Evolutionary conservation across 176 grass and related monocot genomes (phyloP), one percentile per base, ranked within the genome.

Genomic region (Dendrocalamus sinicus): DNA sequence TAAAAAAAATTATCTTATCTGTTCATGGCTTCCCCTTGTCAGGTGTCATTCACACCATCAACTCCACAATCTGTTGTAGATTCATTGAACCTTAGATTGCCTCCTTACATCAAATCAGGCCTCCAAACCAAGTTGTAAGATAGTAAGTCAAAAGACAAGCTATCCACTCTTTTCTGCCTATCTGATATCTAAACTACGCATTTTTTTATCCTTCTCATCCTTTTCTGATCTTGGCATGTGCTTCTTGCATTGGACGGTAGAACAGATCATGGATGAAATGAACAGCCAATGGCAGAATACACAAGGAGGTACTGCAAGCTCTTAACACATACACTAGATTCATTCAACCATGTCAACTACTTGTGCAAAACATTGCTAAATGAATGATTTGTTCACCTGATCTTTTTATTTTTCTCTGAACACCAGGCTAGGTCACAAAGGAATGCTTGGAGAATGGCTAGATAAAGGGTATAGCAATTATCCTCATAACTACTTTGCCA

Each of bases 261-360:
- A 74, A 59, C 71, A 85, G 67, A 82, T 92, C 48, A 83, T 69
- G 75, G 30, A 13, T 7, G 86, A 95, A 77, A 81, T 95, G 71
- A 84, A 85, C 70, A 85, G 4, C 93, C 91, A 68, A 85, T 92
- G 66, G 93, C 91, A 17, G 83, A 77, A 63, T 91, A 83, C 61
- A 95, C 93, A 72, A 91, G 12, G 54, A 88, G 83, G 90, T 92
- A 85, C 17, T 9, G 10, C 20, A 77, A 46, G 35, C 43, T 67
- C 44, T 83, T 46, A 44, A 57, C 57, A 74, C 15, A 51, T 10
- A 8, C 57, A 63, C 4, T 7, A 32, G 16, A 62, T 74, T 74
- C 7, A 62, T 35, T 22, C 81, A 40, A 70, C 26, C 46, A 67
- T 80, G 28, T 57, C 50, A 81, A 55, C 11, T 55, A 70, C 6